A percentile compares a stretch with the other conserved stretches of the same genome.
phyloP scores from a whole-genome alignment of 2,329 filamentous ascomycete genomes.

The Sodiomyces alkalinus region DNA sequence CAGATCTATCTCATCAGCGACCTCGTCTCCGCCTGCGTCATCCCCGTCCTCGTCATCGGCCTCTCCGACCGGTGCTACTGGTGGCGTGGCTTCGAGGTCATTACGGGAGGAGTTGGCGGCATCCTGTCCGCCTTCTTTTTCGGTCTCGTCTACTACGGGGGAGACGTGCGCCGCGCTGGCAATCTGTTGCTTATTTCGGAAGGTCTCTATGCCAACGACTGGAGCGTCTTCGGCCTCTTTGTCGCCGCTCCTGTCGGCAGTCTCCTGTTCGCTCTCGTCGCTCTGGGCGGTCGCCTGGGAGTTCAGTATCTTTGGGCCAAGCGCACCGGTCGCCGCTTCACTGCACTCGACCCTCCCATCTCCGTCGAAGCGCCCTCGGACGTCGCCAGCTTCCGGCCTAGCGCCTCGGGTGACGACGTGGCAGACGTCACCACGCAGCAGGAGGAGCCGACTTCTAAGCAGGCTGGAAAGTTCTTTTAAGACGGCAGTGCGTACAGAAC shows the following conservation, averaged over 20 bases:
- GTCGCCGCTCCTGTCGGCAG: constrained; percentile 66
- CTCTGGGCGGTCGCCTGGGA: constrained; percentile 42
- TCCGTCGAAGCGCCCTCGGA: constrained; percentile 1
- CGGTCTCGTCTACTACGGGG: constrained; percentile 68
- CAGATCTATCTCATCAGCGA: constrained; percentile 77
- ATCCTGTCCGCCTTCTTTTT: constrained; percentile 72
- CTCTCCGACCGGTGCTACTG: constrained; percentile 50
- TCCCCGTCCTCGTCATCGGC: constrained; percentile 63
- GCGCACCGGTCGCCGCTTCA: constrained; percentile 44
- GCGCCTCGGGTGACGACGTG: constrained; percentile 12
- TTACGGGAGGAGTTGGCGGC: constrained; percentile 62
- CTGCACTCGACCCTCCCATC: constrained; percentile 45
- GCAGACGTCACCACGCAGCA: constrained; percentile 14
- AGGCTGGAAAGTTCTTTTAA: constrained; percentile 40
- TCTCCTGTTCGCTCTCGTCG: constrained; percentile 53
- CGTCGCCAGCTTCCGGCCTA: constrained; percentile 5
- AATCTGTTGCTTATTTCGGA: constrained; percentile 56
- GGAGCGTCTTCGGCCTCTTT: constrained; percentile 73
- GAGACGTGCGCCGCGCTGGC: constrained; percentile 44
- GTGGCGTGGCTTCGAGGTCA: constrained; percentile 69
- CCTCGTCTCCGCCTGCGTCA: constrained; percentile 59
- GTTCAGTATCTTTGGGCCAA: constrained; percentile 44
- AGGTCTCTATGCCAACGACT: constrained; percentile 63
- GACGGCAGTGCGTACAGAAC: no score
- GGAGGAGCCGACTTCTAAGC: constrained; percentile 19